Base-by-base conservation (phyloP, 1,139 yeast species). In the Saccharomycopsis crataegensis region DNA sequence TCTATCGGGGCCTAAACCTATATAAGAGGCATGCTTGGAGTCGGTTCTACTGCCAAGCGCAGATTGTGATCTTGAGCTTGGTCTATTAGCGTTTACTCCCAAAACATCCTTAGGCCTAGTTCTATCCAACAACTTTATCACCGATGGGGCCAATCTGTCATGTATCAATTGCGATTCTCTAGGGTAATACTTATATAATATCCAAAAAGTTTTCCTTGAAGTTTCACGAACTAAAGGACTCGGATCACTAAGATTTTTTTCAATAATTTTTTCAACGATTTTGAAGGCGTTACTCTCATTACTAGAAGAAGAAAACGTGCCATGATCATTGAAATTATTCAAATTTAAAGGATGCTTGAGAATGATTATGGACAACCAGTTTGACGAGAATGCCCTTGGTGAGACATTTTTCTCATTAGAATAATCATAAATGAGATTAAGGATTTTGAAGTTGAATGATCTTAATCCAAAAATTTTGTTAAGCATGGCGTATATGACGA, bases 171-270 rank as follows among this genome's bases (percentile, higher is more conserved):
- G 69, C 1, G 72, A 76, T 6, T 70, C 71, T 1, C 64, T 63
- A 0, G 83, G 79, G 69, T 76, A 80, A 2, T 71, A 61, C 44
- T 73, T 73, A 60, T 76, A 75, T 58, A 80, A 78, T 22, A 79
- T 73, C 96, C 96, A 90, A 63, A 78, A 91, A 0, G 90, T 76
- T 8, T 73, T 72, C 63, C 96, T 78, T 70, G 86, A 87, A 0
- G 80, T 73, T 61, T 82, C 95, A 58, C 97, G 76, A 0, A 88
- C 97, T 0, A 76, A 72, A 0, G 94, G 90, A 57, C 86, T 86
- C 0, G 96, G 88, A 67, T 93, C 98, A 1, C 79, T 68, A 1
- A 93, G 70, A 38, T 94, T 82, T 62, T 79, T 83, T 5, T 70
- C 60, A 2, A 90, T 65, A 59, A 82, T 71, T 54, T 74, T 79